Evolutionary conservation across 192 early-diverging fungal genomes (phyloP), one percentile per base, ranked within the genome.

Genomic region (Obelidium mucronatum): DNA sequence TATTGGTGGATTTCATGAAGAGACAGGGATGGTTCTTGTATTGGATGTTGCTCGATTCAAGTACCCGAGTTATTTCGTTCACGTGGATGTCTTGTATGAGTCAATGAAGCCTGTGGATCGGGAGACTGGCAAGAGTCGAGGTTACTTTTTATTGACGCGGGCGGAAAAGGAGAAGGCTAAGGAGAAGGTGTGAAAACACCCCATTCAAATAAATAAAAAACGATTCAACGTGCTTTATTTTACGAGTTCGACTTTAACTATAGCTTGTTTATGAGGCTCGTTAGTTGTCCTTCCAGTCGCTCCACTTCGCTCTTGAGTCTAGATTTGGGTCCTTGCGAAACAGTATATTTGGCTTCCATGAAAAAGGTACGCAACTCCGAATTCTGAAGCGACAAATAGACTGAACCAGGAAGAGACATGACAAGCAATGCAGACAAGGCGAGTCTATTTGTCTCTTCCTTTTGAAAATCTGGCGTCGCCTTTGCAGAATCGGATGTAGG

Each of bases 71-170:
- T 98, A 94, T 79, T 98, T 92, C 74, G 89, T 87, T 44, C 84
- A 90, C 31, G 89, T 91, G 0, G 85, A 93, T 36, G 72, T 81
- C 17, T 82, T 98, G 48, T 97, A 90, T 66, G 88, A 96, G 63
- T 87, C 95, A 19, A 81, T 98, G 84, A 86, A 90, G 67, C 94
- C 92, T 0, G 81, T 92, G 4, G 97, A 98, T 74, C 81, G 63
- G 8, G 95, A 91, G 56, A 98, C 97, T 0, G 90, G 90, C 2
- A 78, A 86, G 13, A 88, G 94, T 1, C 83, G 97, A 36, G 97
- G 97, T 4, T 98, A 97, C 79, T 95, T 96, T 78, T 76, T 98
- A 65, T 80, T 98, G n/a, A n/a, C n/a, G n/a, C n/a, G n/a, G 33
- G 58, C 48, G 15, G 68, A 83, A 42, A 65, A 54, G 22, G 75